Evolutionary conservation across 2,329 filamentous ascomycete species (phyloP), one percentile per base, ranked within the genome.

Genomic region (Aspergillus ochraceoroseus): DNA sequence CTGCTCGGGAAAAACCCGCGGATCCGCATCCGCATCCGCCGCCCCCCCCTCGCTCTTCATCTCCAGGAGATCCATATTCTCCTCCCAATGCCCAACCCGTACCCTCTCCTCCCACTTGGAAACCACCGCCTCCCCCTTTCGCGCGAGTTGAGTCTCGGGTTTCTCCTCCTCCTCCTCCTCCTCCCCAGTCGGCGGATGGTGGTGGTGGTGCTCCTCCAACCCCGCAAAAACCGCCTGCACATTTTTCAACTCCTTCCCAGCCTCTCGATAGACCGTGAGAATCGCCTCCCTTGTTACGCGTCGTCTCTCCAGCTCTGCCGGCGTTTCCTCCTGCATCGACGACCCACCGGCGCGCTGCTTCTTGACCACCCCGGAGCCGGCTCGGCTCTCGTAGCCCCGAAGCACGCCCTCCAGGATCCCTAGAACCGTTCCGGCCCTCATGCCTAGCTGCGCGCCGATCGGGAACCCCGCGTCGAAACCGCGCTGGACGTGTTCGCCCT

Each of bases 381-480:
- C 36, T 8, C 52, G 47, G 5, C 53, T 52, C 15, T 64, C 61
- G 4, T 61, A 54, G 2, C 62, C 63, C 3, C 55, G 56, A 1
- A 70, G 64, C 13, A 95, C 65, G 0, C 84, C 87, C 56, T 94
- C 86, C 4, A 95, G 58, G 3, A 86, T 68, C 0, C 92, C 92
- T 3, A 94, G 63, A 8, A 94, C 67, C 50, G 79, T 80, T 0
- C 92, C 92, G 0, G 81, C 83, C 18, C 75, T 74, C 49, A 85
- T 63, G 0, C 90, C 92, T 19, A 96, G 69, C 36, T 83, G 80
- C 1, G 87, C 89, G 8, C 92, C 92, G 0, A 96, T 72, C 9
- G 80, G 74, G 61, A 88, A 96, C 0, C 90, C 90, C 49, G 90
- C 86, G 61, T 98, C 92, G 58, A 98, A 96, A 0, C 90, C 90